Base-by-base conservation (phyloP, 163 green algal species). In the Volvox carteri region DNA sequence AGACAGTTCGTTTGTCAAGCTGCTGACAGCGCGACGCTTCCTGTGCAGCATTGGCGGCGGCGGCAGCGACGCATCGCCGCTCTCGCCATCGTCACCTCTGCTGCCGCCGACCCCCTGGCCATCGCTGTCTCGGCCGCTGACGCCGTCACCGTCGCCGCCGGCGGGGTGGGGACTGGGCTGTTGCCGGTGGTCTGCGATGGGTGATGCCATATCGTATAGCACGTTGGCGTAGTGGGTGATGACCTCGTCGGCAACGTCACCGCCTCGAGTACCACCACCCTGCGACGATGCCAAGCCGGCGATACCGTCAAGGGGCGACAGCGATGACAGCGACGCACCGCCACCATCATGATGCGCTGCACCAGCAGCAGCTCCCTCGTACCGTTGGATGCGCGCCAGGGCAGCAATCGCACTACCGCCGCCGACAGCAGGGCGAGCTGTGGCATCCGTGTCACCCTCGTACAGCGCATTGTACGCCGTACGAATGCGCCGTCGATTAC, bases 181-280 rank as follows among this genome's bases (percentile, higher is more conserved):
- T 23, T 72, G 73, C 25, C 30, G 62, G 44, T 65, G 19, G 73
- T 65, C 73, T 28, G 28, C 73, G 42, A 21, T 78, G 37, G 70
- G 70, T 23, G 70, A 78, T 21, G 70, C 73, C 73, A 80, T 62
- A 19, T 84, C 75, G 48, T 62, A 84, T 16, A 84, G 46, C 48
- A 84, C 75, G 30, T 84, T 84, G 75, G 75, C 75, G 48, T 84
- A 84, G 75, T 84, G 75, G 33, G 48, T 84, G 48, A 84, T 70
- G 6, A 84, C 75, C 30, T 84, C 48, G 48, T 46, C 50, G 75
- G 75, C 19, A 18, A 8, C 28, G 48, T 50, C 75, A 33, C 75
- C 70, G 21, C 41, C 41, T 2, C 41, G 41, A 23, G 39, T 54
- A 12, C 44, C 73, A 4, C 23, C 44, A 41, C 4, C 54, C 54